A percentile compares a stretch with the other conserved stretches of the same genome.
Conservation (phyloP, 257 asterid genomes). For the Nyctanthes arbortristis region DNA sequence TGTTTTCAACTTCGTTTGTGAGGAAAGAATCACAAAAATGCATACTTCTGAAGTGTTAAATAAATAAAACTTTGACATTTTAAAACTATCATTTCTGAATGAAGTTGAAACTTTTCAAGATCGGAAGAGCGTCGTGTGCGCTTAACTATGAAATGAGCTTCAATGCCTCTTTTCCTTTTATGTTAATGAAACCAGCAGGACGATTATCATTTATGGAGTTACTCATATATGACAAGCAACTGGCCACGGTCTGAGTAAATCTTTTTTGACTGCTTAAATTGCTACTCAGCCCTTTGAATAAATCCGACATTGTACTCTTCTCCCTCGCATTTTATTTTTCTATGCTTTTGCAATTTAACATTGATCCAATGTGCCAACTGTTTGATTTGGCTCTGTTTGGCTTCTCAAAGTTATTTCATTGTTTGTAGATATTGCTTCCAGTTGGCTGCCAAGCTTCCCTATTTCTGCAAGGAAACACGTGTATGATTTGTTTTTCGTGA, state of each 20-base stretch:
- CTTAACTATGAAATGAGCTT: too few species aligned
- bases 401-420: slow-evolving; percentile 27
- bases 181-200: too few species aligned
- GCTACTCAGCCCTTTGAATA: slow-evolving; percentile 9
- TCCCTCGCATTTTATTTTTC: slow-evolving; percentile 1
- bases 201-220: too few species aligned
- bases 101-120: too few species aligned
- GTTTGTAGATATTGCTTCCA: slow-evolving; percentile 68
- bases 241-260: too few species aligned
- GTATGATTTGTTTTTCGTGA: slow-evolving; percentile 75
- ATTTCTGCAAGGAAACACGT: slow-evolving; percentile 71
- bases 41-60: too few species aligned
- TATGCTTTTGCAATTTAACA: neutral
- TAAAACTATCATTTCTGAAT: neutral
- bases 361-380: slow-evolving; percentile 1
- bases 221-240: too few species aligned
- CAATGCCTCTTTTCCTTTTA: too few species aligned
- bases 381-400: slow-evolving; percentile 4
- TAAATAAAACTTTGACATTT: neutral
- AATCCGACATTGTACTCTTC: neutral
- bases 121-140: neutral
- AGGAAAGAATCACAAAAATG: too few species aligned
- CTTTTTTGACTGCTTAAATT: neutral
- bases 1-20: neutral
- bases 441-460: slow-evolving; percentile 90